Base-by-base conservation (phyloP, 2,329 filamentous ascomycete genomes). In the Helicocarpus griseus region DNA sequence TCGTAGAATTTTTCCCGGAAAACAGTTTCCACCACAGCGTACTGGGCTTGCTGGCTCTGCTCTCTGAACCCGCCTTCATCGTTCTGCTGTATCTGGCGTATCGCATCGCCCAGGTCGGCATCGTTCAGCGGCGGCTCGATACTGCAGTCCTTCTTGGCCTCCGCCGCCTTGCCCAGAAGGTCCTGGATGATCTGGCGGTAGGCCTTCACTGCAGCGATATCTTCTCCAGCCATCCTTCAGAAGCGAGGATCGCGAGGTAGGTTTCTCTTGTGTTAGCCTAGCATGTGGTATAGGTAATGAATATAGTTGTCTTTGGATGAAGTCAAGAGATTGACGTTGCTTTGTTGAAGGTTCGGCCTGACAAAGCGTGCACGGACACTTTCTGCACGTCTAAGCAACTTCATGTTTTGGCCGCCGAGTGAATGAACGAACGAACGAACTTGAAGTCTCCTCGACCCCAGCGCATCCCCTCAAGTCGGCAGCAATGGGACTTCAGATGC, bases 1-100 rank as follows among this genome's bases (percentile, higher is more conserved):
- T 79, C 76, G 68, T 88, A 88, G 69, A 97, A 94, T 45, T 86
- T 79, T 60, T 86, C 81, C 61, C 89, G 83, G 48, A 86, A 86
- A 9, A 89, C 89, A 17, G 86, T 89, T 68, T 97, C 93, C 44
- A 95, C 81, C 21, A 87, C 78, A 31, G 84, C 82, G 64, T 82
- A 82, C 33, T 71, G 70, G 24, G 68, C 65, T 58, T 83, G 81
- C 41, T 78, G 78, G 53, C 61, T 73, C 57, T 75, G 75, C 36
- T 73, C 69, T 24, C 60, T 57, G 2, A 58, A 49, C 8, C 49
- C 31, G 3, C 53, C 53, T 24, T 60, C 49, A 41, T 65, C 55
- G 8, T 60, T 54, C 17, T 55, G 56, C 8, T 59, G 54, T 21
- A 79, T 70, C 41, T 73, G 71, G 50, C 76, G 72, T 9, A 77